Percentiles rank a stretch among this genome's conserved stretches.
These are phyloP conservation scores for Globisporangium lucens DNA, from an alignment of 352 stramenopile species.

Conservation along the genomic window DNA sequence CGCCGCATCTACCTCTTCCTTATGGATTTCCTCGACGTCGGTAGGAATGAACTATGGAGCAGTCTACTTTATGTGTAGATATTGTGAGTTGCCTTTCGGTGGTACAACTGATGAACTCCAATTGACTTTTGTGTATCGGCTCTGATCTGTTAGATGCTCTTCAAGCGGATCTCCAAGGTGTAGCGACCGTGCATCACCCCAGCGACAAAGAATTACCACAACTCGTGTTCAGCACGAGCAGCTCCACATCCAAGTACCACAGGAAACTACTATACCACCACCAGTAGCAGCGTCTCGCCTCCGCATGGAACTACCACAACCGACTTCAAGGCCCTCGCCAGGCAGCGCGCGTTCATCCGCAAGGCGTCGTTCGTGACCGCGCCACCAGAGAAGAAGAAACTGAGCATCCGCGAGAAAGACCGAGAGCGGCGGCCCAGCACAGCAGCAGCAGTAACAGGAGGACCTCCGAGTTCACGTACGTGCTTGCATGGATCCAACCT, in stretches of 20 bases:
- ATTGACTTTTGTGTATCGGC: too few relatives aligned
- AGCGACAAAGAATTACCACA: conserved; percentile 4
- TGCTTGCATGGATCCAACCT: neutral
- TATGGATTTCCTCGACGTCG: conserved; percentile 6
- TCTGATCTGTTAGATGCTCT: conserved; percentile 3
- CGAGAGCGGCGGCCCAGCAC: conserved; percentile 3
- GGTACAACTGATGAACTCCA: too few relatives aligned
- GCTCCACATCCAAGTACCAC: neutral
- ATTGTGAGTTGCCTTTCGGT: too few relatives aligned
- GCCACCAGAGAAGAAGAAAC: conserved; percentile 18
- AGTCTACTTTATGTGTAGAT: neutral
- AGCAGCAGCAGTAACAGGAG: neutral
- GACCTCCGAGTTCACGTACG: conserved; percentile 15
- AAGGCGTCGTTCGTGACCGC: conserved; percentile 34
- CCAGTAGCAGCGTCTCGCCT: neutral
- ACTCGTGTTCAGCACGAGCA: neutral
- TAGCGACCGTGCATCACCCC: conserved; percentile 15
- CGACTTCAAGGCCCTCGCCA: conserved; percentile 44
- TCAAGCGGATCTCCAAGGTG: conserved; percentile 15
- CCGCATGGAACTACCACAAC: neutral
- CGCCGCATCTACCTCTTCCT: conserved; percentile 4
- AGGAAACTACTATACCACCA: neutral
- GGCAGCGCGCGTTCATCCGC: conserved; percentile 59
- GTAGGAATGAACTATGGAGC: neutral
- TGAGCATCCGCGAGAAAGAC: conserved; percentile 14